phyloP scores from a whole-genome alignment of 1,284 basidiomycete genomes.

The Trametes polyzona region DNA sequence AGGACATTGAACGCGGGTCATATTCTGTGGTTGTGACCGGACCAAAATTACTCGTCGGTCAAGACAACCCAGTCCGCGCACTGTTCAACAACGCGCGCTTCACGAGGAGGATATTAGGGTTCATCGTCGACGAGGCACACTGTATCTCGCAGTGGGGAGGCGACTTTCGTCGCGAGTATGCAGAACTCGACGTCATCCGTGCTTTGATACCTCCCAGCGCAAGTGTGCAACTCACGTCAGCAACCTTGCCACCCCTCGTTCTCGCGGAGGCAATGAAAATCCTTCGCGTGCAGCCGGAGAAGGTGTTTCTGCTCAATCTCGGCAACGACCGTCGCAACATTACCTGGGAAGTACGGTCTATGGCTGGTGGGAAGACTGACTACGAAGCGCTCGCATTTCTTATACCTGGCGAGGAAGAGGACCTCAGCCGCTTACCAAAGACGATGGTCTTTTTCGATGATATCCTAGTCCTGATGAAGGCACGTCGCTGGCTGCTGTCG shows the following conservation, averaged over 20 bases:
- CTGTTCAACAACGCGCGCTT: neutral
- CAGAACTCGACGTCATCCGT: neutral
- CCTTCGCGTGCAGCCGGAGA: slow-evolving; percentile 10
- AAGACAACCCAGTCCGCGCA: neutral
- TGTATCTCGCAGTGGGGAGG: slow-evolving; percentile 7
- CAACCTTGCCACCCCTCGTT: neutral
- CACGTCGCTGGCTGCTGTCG: neutral
- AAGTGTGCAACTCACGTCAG: neutral
- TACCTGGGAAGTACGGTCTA: neutral
- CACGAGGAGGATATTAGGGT: neutral
- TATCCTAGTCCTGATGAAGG: neutral
- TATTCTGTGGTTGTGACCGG: neutral
- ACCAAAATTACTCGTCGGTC: neutral
- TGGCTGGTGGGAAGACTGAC: neutral
- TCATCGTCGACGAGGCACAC: slow-evolving; percentile 5
- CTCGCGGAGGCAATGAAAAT: neutral
- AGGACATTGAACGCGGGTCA: neutral
- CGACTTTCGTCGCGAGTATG: slow-evolving; percentile 1
- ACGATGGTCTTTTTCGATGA: slow-evolving; percentile 4
- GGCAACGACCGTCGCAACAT: slow-evolving; percentile 13
- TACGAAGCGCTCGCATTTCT: neutral
- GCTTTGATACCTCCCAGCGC: neutral
- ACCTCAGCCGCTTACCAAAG: neutral
- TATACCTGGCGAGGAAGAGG: neutral
- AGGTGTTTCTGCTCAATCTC: slow-evolving; percentile 5